Evolutionary conservation across 2,329 filamentous ascomycete genomes (phyloP).

Genomic region (Curvularia verruculosa): DNA sequence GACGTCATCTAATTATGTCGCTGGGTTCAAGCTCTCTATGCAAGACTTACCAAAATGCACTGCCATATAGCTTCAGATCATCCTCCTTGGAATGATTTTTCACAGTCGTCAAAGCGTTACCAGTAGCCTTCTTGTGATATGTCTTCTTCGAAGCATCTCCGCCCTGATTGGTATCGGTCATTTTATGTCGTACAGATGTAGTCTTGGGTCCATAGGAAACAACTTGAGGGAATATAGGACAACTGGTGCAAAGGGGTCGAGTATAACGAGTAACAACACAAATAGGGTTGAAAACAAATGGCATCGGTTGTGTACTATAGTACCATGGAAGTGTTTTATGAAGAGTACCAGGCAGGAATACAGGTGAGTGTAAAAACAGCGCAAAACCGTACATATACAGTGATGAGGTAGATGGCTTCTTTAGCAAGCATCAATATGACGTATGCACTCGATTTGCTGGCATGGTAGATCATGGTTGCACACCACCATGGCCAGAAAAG

Average conservation of each 20-base stretch:
- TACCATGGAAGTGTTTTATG: conserved; percentile 1
- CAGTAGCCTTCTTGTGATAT: conserved; percentile 74
- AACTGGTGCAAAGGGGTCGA: background rate
- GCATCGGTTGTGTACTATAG: conserved; percentile 12
- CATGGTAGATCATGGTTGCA: conserved; percentile 8
- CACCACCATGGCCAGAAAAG: conserved; percentile 4
- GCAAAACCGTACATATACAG: conserved; percentile 4
- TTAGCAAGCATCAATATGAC: conserved; percentile 22
- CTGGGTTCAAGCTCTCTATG: background rate
- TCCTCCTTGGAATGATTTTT: conserved; percentile 72
- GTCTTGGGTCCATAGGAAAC: background rate
- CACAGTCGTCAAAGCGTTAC: conserved; percentile 70
- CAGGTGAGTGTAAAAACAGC: background rate
- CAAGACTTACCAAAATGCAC: conserved; percentile 75
- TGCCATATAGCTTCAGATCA: conserved; percentile 78
- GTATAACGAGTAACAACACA: background rate
- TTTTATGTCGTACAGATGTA: conserved; percentile 37
- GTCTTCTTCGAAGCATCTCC: conserved; percentile 65
- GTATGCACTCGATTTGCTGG: conserved; percentile 12
- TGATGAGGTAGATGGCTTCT: conserved; percentile 2
- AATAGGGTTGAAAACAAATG: conserved; percentile 4
- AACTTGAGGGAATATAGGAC: background rate
- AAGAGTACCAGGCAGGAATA: background rate
- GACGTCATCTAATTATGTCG: conserved; percentile 15
- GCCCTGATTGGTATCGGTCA: conserved; percentile 57